Base-by-base conservation (phyloP, 1,284 basidiomycete genomes). In the Cryptococcus deneoformans region DNA sequence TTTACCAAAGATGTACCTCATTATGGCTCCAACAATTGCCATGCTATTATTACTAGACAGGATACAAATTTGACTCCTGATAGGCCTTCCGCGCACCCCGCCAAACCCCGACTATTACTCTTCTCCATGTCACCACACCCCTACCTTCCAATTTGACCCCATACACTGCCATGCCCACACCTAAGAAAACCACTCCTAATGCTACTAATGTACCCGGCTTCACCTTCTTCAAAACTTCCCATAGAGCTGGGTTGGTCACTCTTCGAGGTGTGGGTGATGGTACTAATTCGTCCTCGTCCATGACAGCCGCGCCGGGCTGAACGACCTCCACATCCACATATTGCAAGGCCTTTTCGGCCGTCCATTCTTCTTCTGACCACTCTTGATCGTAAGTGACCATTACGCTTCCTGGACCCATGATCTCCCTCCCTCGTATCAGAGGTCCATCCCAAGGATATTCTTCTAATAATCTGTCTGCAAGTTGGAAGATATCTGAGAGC, bases 371-470 rank as follows among this genome's bases (percentile, higher is more conserved):
- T 38, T 16, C 8, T 20, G 20, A 20, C 20, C 10, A 12, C 50
- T 72, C 69, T 16, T 40, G 35, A 6, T 58, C 58, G 56, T 75
- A 79, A 9, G 71, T 78, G 20, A 45, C 47, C 8, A 78, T 69
- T 4, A 71, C 70, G 52, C 73, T 75, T 0, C 67, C 67, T 1
- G 56, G 50, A 0, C 76, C 77, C 59, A 79, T 58, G 20, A 20
- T 20, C 20, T 20, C 20, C 2, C 20, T 49, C 2, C 72, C 75
- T 2, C 66, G 62, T 2, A 79, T 67, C 1, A 52, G 53, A 1
- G 62, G 50, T 5, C 72, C 70, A 46, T 72, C 66, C 60, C 66
- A 74, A 0, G 78, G 77, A 49, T 69, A 72, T 42, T 68, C 58
- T 0, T 46, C 54, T 62, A 71, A 67, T 8, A 79, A 61, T n/a